These are phyloP conservation scores for Diplogelasinospora grovesii DNA, from an alignment of 495 filamentous ascomycete species.

Conservation along the genomic window DNA sequence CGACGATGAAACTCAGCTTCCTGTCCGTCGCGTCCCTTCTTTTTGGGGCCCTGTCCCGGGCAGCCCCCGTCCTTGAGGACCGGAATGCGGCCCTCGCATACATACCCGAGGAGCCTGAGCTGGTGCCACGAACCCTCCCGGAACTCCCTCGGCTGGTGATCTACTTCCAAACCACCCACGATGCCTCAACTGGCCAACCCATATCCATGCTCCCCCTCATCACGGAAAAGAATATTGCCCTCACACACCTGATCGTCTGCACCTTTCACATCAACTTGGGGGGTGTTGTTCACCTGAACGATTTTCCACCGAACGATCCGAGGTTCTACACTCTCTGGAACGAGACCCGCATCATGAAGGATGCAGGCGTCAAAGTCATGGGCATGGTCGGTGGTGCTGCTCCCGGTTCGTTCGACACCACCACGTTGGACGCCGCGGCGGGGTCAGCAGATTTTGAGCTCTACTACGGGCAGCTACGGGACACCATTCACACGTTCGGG, in stretches of 20 bases:
- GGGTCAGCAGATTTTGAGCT: slow-evolving; percentile 49
- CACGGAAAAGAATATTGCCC: slow-evolving; percentile 41
- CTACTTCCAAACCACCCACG: slow-evolving; percentile 68
- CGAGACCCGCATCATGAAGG: slow-evolving; percentile 54
- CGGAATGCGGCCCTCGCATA: too few relatives aligned
- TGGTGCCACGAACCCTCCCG: too few relatives aligned
- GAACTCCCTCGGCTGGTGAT: slow-evolving; percentile 42
- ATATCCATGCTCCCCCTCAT: slow-evolving; percentile 70
- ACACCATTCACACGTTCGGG: slow-evolving; percentile 48
- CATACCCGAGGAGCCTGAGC: too few relatives aligned
- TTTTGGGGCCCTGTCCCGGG: too few relatives aligned
- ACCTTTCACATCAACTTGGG: slow-evolving; percentile 65
- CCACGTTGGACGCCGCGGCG: slow-evolving; percentile 49
- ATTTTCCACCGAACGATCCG: slow-evolving; percentile 52
- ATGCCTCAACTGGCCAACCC: slow-evolving; percentile 44
- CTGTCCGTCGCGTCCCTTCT: too few relatives aligned
- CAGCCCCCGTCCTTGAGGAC: too few relatives aligned
- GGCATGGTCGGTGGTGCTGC: slow-evolving; percentile 83
- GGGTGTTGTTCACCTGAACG: slow-evolving; percentile 63
- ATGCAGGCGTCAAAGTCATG: slow-evolving; percentile 61
- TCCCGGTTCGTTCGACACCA: slow-evolving; percentile 50
- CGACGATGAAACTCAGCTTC: too few relatives aligned
- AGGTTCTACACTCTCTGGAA: slow-evolving; percentile 58
- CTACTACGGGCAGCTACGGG: slow-evolving; percentile 59
- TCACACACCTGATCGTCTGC: slow-evolving; percentile 69